Conservation (phyloP, 805 yeast genomes). For the Cyberlindnera mississippiensis region DNA sequence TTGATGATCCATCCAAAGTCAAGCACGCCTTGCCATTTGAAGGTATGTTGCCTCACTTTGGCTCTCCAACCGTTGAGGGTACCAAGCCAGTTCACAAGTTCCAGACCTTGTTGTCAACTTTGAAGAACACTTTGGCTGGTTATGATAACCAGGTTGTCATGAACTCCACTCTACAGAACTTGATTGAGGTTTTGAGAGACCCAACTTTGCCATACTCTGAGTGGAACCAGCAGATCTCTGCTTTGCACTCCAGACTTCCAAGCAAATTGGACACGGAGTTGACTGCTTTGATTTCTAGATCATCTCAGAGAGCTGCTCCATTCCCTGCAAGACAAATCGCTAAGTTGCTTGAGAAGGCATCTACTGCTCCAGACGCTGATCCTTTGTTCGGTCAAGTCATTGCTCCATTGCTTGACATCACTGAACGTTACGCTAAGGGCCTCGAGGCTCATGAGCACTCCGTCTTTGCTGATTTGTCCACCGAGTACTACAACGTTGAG, state of each 20-base stretch:
- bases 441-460: slow-evolving; percentile 78
- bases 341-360: slow-evolving; percentile 63
- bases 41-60: slow-evolving; percentile 87
- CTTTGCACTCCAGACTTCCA: slow-evolving; percentile 89
- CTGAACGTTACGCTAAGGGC: slow-evolving; percentile 68
- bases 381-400: slow-evolving; percentile 53
- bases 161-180: slow-evolving; percentile 73
- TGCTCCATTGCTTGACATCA: slow-evolving; percentile 71
- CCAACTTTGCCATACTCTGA: slow-evolving; percentile 88
- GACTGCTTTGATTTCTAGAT: slow-evolving; percentile 61
- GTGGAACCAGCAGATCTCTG: slow-evolving; percentile 83
- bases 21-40: slow-evolving; percentile 95
- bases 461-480: slow-evolving; percentile 65
- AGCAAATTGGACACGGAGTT: slow-evolving; percentile 67
- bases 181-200: slow-evolving; percentile 70
- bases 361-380: slow-evolving; percentile 48
- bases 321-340: slow-evolving; percentile 90
- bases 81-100: slow-evolving; percentile 79
- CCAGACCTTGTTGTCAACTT: slow-evolving; percentile 50
- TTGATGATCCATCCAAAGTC: slow-evolving; percentile 96
- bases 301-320: slow-evolving; percentile 62
- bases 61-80: slow-evolving; percentile 80
- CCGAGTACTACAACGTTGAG: slow-evolving; percentile 76
- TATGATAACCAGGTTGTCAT: slow-evolving; percentile 94
- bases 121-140: slow-evolving; percentile 81